Conservation (phyloP, 345 rosid species). For the Kernera saxatilis region DNA sequence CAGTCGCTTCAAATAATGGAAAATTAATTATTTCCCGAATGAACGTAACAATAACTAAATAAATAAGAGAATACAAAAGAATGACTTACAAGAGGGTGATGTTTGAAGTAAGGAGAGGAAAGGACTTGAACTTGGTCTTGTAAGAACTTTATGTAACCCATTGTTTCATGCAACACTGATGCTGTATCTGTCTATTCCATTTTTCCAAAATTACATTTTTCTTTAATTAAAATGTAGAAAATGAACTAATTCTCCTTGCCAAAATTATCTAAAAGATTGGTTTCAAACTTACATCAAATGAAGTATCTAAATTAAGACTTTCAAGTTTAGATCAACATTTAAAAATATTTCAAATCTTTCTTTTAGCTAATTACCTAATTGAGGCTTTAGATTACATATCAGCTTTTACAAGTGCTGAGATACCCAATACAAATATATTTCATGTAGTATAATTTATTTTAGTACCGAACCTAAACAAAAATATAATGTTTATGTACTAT, state of each 20-base stretch:
- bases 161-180: constrained; percentile 78
- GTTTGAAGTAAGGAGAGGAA: constrained; percentile 62
- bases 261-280: too few relatives aligned
- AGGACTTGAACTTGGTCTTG: constrained; percentile 78
- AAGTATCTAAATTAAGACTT: too few relatives aligned
- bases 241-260: background rate
- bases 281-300: too few relatives aligned
- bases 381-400: too few relatives aligned
- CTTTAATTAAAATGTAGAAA: background rate
- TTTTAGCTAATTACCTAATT: too few relatives aligned
- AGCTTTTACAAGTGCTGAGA: too few relatives aligned
- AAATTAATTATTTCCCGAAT: background rate
- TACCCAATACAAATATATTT: too few relatives aligned
- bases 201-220: background rate
- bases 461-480: too few relatives aligned
- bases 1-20: background rate
- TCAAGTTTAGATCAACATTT: too few relatives aligned
- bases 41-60: background rate
- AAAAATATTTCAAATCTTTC: too few relatives aligned
- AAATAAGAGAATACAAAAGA: background rate
- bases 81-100: constrained; percentile 7
- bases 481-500: too few relatives aligned
- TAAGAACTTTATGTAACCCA: constrained; percentile 76
- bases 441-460: too few relatives aligned
- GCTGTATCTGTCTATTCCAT: constrained; percentile 64